A percentile compares a stretch with the other conserved stretches of the same genome.
These are phyloP conservation scores for Olyra latifolia DNA, from an alignment of 176 grass and related monocot species.

Conservation along the genomic window DNA sequence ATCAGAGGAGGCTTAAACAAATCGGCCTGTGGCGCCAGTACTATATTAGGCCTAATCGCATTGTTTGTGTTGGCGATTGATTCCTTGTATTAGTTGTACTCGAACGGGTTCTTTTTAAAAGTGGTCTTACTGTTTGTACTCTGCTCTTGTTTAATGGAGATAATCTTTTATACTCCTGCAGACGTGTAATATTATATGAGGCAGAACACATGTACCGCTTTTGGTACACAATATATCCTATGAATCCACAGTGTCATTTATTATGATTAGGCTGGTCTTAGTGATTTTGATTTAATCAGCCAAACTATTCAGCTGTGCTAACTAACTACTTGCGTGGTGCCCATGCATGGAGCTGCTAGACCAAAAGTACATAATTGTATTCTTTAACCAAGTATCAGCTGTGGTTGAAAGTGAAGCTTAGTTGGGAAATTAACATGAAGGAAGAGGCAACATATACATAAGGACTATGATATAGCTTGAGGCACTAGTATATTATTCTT, in stretches of 20 bases:
- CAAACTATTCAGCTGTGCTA: slow-evolving; percentile 10
- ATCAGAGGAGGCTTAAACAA: slow-evolving; percentile 15
- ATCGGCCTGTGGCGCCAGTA: slow-evolving; percentile 3
- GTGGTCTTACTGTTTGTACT: slow-evolving; percentile 23
- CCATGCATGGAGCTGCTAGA: background rate
- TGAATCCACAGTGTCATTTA: background rate
- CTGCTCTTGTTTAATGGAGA: slow-evolving; percentile 17
- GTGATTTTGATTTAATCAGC: background rate
- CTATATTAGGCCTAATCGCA: slow-evolving; percentile 16
- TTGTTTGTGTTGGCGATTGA: slow-evolving; percentile 41
- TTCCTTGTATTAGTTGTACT: slow-evolving; percentile 62
- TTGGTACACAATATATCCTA: slow-evolving; percentile 26
- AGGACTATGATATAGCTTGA: background rate
- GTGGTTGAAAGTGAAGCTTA: background rate
- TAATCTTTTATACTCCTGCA: slow-evolving; percentile 29
- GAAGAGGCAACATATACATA: slow-evolving; percentile 4
- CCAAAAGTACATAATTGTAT: background rate
- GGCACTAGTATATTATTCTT: background rate
- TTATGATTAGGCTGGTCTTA: background rate
- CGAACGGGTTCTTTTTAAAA: slow-evolving; percentile 41
- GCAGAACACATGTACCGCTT: slow-evolving; percentile 22
- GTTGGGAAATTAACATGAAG: background rate
- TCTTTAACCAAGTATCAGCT: background rate
- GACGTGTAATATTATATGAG: background rate
- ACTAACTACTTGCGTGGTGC: background rate